Evolutionary conservation across 1,139 yeast genomes (phyloP).

Genomic region (Yamadazyma oceani): DNA sequence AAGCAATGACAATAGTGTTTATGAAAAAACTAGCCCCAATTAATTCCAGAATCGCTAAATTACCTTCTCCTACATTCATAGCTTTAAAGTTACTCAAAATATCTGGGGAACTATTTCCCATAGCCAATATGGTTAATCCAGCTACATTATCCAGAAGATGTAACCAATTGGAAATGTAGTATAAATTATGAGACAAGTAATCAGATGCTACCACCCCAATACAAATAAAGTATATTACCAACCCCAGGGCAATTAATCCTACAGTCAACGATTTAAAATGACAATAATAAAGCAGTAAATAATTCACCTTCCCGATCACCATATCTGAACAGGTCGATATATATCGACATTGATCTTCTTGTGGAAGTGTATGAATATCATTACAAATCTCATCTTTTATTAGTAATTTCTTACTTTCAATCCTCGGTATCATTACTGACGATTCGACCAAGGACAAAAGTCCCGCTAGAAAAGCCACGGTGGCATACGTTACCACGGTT

Average conservation of each 20-base stretch:
- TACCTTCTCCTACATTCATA: slow-evolving; percentile 62
- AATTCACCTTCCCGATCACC: slow-evolving; percentile 40
- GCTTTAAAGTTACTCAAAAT: slow-evolving; percentile 83
- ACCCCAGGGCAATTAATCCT: slow-evolving; percentile 17
- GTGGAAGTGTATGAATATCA: slow-evolving; percentile 1
- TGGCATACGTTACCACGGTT: not conserved
- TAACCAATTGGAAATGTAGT: slow-evolving; percentile 57
- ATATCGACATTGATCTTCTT: slow-evolving; percentile 41
- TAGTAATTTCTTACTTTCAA: not conserved
- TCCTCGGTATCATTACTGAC: not conserved
- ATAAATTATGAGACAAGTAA: slow-evolving; percentile 71
- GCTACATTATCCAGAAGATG: slow-evolving; percentile 76
- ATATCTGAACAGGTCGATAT: slow-evolving; percentile 36
- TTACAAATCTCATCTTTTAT: slow-evolving; percentile 1
- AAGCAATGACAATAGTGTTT: slow-evolving; percentile 72
- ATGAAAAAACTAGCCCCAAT: slow-evolving; percentile 83
- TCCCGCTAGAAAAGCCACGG: too few species aligned
- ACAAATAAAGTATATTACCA: slow-evolving; percentile 51
- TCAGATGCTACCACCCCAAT: slow-evolving; percentile 77
- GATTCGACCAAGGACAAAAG: not conserved
- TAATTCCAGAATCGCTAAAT: slow-evolving; percentile 84
- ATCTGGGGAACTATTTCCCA: slow-evolving; percentile 94
- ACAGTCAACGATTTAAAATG: slow-evolving; percentile 16
- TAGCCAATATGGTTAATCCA: slow-evolving; percentile 83
- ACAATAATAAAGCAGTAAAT: slow-evolving; percentile 29